A percentile compares a stretch with the other conserved stretches of the same genome.
Conservation (phyloP, 2,329 filamentous ascomycete genomes). For the Hymenoscyphus infarciens region DNA sequence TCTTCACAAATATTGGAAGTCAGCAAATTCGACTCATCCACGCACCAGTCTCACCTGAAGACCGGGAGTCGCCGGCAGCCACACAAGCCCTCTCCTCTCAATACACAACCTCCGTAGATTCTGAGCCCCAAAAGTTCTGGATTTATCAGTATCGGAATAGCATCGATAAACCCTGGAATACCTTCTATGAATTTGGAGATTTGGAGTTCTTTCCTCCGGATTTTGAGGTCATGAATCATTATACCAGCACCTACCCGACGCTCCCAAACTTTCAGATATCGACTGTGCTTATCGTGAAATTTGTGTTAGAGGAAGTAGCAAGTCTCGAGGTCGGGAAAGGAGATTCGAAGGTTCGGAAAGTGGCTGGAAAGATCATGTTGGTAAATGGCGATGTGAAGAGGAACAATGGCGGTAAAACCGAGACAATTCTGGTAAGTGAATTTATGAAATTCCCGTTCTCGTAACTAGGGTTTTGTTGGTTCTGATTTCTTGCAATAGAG, state of each 20-base stretch:
- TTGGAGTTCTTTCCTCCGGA: slow-evolving; percentile 60
- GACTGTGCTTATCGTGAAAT: slow-evolving; percentile 52
- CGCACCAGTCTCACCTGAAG: slow-evolving; percentile 46
- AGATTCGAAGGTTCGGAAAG: slow-evolving; percentile 37
- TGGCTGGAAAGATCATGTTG: slow-evolving; percentile 49
- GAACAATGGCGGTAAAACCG: slow-evolving; percentile 48
- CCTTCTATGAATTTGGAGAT: slow-evolving; percentile 63
- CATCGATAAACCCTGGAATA: slow-evolving; percentile 49
- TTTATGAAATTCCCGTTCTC: neutral
- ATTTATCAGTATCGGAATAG: slow-evolving; percentile 58
- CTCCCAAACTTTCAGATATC: slow-evolving; percentile 57
- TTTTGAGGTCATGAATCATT: slow-evolving; percentile 58
- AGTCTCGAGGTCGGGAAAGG: slow-evolving; percentile 24
- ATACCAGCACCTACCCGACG: slow-evolving; percentile 51
- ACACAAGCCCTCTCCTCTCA: neutral
- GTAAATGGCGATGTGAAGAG: slow-evolving; percentile 50
- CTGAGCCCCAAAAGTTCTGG: slow-evolving; percentile 47
- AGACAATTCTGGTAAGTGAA: slow-evolving; percentile 37
- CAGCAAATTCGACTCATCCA: slow-evolving; percentile 53
- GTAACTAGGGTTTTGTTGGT: neutral
- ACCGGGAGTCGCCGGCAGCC: slow-evolving; percentile 34
- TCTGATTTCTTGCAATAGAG: slow-evolving; percentile 23
- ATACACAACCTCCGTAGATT: neutral
- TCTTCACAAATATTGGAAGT: slow-evolving; percentile 44
- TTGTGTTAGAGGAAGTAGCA: slow-evolving; percentile 43